Conservation (phyloP, 2,329 filamentous ascomycete genomes). For the Claviceps sp. region DNA sequence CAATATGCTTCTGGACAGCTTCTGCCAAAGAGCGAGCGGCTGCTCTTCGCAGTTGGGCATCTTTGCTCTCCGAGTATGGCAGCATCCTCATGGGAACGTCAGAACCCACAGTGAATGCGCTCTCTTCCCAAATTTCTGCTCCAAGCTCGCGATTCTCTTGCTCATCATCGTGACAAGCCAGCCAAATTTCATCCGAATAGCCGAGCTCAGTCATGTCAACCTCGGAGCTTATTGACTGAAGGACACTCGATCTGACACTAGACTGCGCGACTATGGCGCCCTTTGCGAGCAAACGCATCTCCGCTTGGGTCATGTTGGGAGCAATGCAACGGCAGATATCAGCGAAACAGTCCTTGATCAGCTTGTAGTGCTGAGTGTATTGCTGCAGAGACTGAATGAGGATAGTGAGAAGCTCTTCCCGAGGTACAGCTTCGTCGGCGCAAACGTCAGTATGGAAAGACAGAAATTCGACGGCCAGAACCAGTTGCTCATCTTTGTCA, state of each 20-base stretch:
- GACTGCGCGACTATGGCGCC: conserved; percentile 69
- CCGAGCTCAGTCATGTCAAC: conserved; percentile 80
- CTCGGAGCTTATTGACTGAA: conserved; percentile 84
- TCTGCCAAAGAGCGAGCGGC: conserved; percentile 72
- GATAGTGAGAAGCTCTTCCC: conserved; percentile 55
- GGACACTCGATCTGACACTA: conserved; percentile 67
- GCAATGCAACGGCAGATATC: conserved; percentile 78
- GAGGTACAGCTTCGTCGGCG: conserved; percentile 60
- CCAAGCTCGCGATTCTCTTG: conserved; percentile 77
- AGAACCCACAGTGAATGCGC: conserved; percentile 56
- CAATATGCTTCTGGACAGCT: conserved; percentile 47
- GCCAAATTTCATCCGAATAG: conserved; percentile 84
- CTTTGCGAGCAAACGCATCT: conserved; percentile 63
- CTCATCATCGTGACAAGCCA: conserved; percentile 82
- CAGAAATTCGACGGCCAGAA: conserved; percentile 78
- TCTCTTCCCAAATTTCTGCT: conserved; percentile 89
- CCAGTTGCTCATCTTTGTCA: conserved; percentile 76
- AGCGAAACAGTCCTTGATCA: conserved; percentile 81
- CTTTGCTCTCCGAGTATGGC: conserved; percentile 66
- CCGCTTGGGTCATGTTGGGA: conserved; percentile 59
- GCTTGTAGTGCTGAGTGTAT: conserved; percentile 88
- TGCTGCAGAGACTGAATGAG: conserved; percentile 74
- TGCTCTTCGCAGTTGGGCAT: conserved; percentile 69
- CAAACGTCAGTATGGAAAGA: conserved; percentile 78
- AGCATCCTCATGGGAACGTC: conserved; percentile 55